A percentile compares a stretch with the other conserved stretches of the same genome.
These are phyloP conservation scores for Nitzschia sp. DNA, from an alignment of 108 stramenopile species.

Conservation along the genomic window DNA sequence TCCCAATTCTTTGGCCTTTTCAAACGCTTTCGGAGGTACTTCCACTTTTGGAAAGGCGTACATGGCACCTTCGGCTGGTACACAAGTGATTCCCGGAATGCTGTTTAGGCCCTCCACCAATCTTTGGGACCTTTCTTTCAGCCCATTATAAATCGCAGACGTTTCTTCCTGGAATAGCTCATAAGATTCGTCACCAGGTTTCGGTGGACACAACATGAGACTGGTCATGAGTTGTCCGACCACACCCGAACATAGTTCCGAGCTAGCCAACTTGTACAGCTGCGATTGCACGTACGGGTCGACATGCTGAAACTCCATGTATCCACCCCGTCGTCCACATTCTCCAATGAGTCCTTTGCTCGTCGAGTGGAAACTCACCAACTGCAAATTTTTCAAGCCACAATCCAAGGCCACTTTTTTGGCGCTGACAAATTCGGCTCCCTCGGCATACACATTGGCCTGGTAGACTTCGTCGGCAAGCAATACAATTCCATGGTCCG, in stretches of 20 bases:
- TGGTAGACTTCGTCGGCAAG: conserved; percentile 96
- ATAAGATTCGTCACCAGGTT: conserved; percentile 75
- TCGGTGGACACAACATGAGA: conserved; percentile 90
- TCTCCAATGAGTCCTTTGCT: conserved; percentile 94
- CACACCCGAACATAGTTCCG: conserved; percentile 85
- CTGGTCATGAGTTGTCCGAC: conserved; percentile 90
- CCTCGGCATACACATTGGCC: conserved; percentile 85
- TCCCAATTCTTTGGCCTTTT: conserved; percentile 66
- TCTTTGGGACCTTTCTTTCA: conserved; percentile 74
- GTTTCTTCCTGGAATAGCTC: conserved; percentile 70
- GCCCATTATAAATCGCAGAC: conserved; percentile 60
- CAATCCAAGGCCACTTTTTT: conserved; percentile 73
- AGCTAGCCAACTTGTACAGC: conserved; percentile 90
- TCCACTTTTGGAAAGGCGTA: conserved; percentile 91
- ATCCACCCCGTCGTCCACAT: conserved; percentile 95
- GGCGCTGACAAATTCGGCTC: conserved; percentile 73
- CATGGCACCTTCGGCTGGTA: conserved; percentile 91
- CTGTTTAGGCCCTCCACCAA: conserved; percentile 84
- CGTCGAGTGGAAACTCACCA: conserved; percentile 92
- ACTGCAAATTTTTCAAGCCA: conserved; percentile 66
- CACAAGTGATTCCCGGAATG: conserved; percentile 87
- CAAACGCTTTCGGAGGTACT: conserved; percentile 79
- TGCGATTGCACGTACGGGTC: conserved; percentile 84
- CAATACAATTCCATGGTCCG: conserved; percentile 77
- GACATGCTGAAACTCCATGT: conserved; percentile 89